Conservation (phyloP, 1,139 yeast species). For the Pichia sp. region DNA sequence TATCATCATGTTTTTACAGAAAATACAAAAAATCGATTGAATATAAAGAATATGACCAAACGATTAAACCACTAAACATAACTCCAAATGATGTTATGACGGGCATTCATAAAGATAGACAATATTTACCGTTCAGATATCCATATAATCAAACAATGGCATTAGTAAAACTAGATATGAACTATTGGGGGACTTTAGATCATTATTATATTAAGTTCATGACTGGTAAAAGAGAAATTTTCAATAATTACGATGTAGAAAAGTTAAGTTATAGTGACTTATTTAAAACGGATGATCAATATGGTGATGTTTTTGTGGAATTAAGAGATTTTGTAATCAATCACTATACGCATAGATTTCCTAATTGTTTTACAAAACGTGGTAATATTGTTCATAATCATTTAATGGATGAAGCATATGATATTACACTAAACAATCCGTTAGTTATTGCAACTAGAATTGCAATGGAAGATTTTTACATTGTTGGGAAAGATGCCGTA, state of each 20-base stretch:
- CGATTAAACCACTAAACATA: conserved; percentile 40
- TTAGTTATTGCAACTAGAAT: conserved; percentile 40
- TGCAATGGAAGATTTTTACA: conserved; percentile 48
- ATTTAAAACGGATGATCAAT: conserved; percentile 31
- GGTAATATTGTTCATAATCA: conserved; percentile 37
- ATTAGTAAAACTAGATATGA: conserved; percentile 42
- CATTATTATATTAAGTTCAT: conserved; percentile 41
- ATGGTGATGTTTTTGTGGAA: conserved; percentile 39
- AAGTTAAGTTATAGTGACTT: conserved; percentile 28
- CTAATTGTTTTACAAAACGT: conserved; percentile 38
- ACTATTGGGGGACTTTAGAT: conserved; percentile 51
- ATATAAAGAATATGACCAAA: conserved; percentile 27
- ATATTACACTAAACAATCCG: conserved; percentile 43
- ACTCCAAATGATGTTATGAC: conserved; percentile 42
- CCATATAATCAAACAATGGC: conserved; percentile 55
- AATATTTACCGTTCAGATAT: conserved; percentile 53
- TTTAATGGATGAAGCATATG: conserved; percentile 39
- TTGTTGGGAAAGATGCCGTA: conserved; percentile 33
- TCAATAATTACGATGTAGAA: conserved; percentile 35
- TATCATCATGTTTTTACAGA: background rate
- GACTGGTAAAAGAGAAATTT: conserved; percentile 38
- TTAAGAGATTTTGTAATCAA: conserved; percentile 39
- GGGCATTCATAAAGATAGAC: conserved; percentile 39
- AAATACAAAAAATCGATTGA: background rate
- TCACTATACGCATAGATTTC: conserved; percentile 41